Percentiles rank a stretch among this genome's conserved stretches.
phyloP scores from a whole-genome alignment of 129 eudicot genomes.

The Glebionis coronaria region DNA sequence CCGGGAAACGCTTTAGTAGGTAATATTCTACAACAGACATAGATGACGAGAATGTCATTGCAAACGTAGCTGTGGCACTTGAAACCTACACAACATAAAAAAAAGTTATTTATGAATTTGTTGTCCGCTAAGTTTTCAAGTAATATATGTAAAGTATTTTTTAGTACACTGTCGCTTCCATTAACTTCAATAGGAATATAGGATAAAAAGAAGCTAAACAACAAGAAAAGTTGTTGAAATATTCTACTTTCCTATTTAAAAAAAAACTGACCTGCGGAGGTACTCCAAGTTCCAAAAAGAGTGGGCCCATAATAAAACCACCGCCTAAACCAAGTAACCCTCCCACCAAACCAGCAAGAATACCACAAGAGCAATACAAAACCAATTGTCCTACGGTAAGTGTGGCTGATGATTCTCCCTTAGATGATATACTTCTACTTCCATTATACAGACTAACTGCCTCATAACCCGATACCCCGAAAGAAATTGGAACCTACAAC shows the following conservation, averaged over 20 bases:
- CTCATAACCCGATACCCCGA: slow-evolving; percentile 78
- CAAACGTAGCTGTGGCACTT: slow-evolving; percentile 99
- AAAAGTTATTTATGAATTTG: not conserved
- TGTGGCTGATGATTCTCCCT: slow-evolving; percentile 50
- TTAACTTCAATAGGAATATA: not conserved
- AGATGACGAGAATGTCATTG: slow-evolving; percentile 94
- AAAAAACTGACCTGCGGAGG: slow-evolving; percentile 80
- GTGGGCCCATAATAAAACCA: slow-evolving; percentile 94
- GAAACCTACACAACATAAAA: slow-evolving; percentile 56
- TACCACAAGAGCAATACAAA: slow-evolving; percentile 60
- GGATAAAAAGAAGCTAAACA: not conserved
- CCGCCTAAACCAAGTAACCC: slow-evolving; percentile 96
- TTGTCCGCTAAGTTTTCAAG: not conserved
- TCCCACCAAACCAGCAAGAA: slow-evolving; percentile 87
- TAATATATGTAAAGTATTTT: not conserved
- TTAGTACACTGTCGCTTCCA: not conserved
- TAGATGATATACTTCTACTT: slow-evolving; percentile 59
- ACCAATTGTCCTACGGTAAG: slow-evolving; percentile 55
- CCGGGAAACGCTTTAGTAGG: slow-evolving; percentile 86
- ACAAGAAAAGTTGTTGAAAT: not conserved
- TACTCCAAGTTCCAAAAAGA: slow-evolving; percentile 86
- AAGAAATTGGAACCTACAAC: slow-evolving; percentile 70
- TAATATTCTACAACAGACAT: slow-evolving; percentile 98
- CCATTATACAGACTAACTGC: slow-evolving; percentile 73
- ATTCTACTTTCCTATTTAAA: not conserved